Conservation (phyloP, 2,329 filamentous ascomycete species). For the Stemphylium vesicarium region DNA sequence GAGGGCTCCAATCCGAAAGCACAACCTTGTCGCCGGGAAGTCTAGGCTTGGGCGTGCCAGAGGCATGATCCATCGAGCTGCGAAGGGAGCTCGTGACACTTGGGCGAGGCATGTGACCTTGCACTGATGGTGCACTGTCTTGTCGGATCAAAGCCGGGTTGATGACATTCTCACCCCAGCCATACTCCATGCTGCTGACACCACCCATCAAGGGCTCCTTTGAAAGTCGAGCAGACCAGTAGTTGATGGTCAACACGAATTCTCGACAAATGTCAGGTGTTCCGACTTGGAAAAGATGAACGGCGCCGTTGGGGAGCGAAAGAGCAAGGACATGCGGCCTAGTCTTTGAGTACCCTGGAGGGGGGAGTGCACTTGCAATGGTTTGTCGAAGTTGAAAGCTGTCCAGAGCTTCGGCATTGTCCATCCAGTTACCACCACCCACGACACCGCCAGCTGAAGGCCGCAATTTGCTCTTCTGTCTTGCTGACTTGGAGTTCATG, state of each 20-base stretch:
- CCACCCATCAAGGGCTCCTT: slow-evolving; percentile 92
- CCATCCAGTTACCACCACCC: slow-evolving; percentile 97
- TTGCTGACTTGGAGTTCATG: slow-evolving; percentile 73
- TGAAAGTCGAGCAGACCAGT: slow-evolving; percentile 93
- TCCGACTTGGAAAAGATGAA: slow-evolving; percentile 97
- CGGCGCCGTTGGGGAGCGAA: slow-evolving; percentile 87
- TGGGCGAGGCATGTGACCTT: slow-evolving; percentile 53
- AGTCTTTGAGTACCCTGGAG: slow-evolving; percentile 89
- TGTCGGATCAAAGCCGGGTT: slow-evolving; percentile 57
- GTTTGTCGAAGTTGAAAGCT: slow-evolving; percentile 89
- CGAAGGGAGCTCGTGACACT: slow-evolving; percentile 68
- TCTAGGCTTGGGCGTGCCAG: slow-evolving; percentile 65
- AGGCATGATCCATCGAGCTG: slow-evolving; percentile 63
- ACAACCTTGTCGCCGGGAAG: slow-evolving; percentile 83
- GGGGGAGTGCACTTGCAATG: slow-evolving; percentile 85
- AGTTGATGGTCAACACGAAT: slow-evolving; percentile 93
- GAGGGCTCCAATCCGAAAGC: slow-evolving; percentile 88
- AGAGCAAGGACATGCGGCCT: slow-evolving; percentile 94
- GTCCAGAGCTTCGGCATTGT: slow-evolving; percentile 89
- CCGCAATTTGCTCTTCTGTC: slow-evolving; percentile 68
- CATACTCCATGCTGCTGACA: slow-evolving; percentile 96
- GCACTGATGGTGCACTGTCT: slow-evolving; percentile 42
- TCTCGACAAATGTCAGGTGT: slow-evolving; percentile 94
- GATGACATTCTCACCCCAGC: slow-evolving; percentile 88
- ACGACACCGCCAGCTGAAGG: slow-evolving; percentile 70